Evolutionary conservation across 2,329 filamentous ascomycete species (phyloP), one percentile per base, ranked within the genome.

Genomic region (Xylariales sp.): DNA sequence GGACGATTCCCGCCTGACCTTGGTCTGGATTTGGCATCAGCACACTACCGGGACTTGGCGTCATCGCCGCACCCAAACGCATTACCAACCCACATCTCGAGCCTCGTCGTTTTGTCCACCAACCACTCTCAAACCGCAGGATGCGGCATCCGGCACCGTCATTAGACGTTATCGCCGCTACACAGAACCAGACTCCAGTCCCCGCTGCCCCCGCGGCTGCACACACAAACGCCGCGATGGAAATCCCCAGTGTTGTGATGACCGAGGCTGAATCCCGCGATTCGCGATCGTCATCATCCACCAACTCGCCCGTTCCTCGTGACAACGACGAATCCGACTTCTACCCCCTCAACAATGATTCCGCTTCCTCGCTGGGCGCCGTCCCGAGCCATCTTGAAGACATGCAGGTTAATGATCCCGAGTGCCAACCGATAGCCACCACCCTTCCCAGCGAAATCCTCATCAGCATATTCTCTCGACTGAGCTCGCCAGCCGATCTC

Each of bases 321-420:
- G 85, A 88, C 56, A 88, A 94, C 63, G 85, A 90, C 56, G 91
- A 96, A 65, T 95, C 89, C 50, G 91, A 96, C 65, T 95, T 93
- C 63, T 93, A 93, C 62, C 83, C 85, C 59, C 78, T 76, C 40
- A 83, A 85, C 53, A 95, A 96, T 67, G 91, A 96, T 66, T 96
- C 91, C 4, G 78, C 93, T 59, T 96, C 91, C 1, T 96, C 91
- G 1, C 76, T 96, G 40, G 89, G 88, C 37, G 79, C 88, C 23
- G 48, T 56, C 18, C 85, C 85, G 31, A 84, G 85, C 43, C n/a
- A n/a, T n/a, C 75, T 88, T 42, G 81, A 82, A 55, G 85, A 88
- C 53, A 84, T 82, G 76, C 82, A 75, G 57, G 79, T 79, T 46
- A 74, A 74, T 51, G 78, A 81, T 50, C 70, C 79, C 49, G 74